phyloP scores from a whole-genome alignment of 768 basidiomycete genomes.

The Tricholoma sp. region DNA sequence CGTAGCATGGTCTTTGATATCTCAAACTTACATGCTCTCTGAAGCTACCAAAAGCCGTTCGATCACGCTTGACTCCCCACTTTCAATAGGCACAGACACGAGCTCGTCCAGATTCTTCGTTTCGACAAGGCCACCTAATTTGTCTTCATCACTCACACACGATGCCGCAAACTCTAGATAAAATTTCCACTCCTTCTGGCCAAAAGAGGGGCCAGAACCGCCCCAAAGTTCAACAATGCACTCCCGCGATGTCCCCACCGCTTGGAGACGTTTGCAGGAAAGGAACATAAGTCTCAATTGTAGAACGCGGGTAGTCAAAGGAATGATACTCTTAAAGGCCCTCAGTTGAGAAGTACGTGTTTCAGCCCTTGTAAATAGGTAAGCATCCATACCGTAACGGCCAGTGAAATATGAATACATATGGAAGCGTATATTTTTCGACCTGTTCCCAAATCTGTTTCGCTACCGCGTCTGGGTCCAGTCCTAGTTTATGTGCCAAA shows the following conservation, averaged over 20 bases:
- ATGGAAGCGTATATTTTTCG: not conserved
- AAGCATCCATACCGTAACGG: too few species aligned
- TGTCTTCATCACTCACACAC: too few species aligned
- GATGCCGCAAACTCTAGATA: too few species aligned
- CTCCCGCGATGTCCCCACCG: too few species aligned
- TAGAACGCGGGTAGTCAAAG: not conserved
- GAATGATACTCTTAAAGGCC: not conserved
- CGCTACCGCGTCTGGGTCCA: not conserved
- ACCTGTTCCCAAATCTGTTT: not conserved
- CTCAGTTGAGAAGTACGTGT: too few species aligned
- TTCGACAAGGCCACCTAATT: too few species aligned
- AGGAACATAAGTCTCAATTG: not conserved
- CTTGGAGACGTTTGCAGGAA: not conserved
- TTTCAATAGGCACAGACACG: not conserved
- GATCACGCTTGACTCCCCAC: not conserved
- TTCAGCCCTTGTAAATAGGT: not conserved
- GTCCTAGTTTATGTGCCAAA: too few species aligned
- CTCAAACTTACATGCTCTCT: too few species aligned
- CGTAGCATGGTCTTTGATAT: too few species aligned
- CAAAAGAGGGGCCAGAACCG: not conserved
- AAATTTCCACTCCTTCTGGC: not conserved
- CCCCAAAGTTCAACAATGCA: too few species aligned
- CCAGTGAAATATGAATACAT: not conserved
- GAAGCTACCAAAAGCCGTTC: not conserved
- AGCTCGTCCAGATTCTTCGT: too few species aligned